Evolutionary conservation across 108 stramenopile species (phyloP).

Genomic region (Cyclostephanos tholiformis): DNA sequence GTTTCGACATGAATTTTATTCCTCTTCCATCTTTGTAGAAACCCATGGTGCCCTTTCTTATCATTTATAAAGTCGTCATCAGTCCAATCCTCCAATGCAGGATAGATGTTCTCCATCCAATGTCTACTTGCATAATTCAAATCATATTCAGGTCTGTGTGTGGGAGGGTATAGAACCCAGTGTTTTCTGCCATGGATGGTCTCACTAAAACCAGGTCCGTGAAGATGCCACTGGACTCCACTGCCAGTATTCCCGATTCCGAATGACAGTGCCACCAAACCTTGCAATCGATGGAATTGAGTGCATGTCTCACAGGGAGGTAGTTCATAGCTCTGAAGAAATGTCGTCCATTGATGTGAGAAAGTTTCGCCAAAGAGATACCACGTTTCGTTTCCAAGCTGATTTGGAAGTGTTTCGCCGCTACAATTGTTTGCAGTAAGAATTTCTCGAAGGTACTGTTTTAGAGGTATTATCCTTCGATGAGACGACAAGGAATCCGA

Average conservation of each 20-base stretch:
- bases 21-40: constrained; percentile 22
- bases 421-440: constrained; percentile 17
- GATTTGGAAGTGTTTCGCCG: constrained; percentile 60
- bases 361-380: constrained; percentile 89
- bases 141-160: constrained; percentile 60
- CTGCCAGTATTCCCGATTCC: constrained; percentile 81
- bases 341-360: constrained; percentile 62
- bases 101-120: constrained; percentile 85
- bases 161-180: constrained; percentile 72
- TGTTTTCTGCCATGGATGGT: constrained; percentile 71
- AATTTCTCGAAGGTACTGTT: constrained; percentile 66
- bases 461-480: constrained; percentile 61
- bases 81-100: constrained; percentile 38
- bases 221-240: constrained; percentile 89
- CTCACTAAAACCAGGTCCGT: constrained; percentile 83
- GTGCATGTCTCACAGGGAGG: constrained; percentile 77
- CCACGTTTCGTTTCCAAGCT: constrained; percentile 81
- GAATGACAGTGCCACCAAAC: constrained; percentile 69
- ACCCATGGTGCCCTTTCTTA: constrained; percentile 18
- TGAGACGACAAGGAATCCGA: constrained; percentile 82
- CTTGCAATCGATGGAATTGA: constrained; percentile 21
- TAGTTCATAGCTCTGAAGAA: constrained; percentile 55
- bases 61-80: constrained; percentile 21
- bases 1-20: neutral
- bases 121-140: constrained; percentile 72